Evolutionary conservation across 1,284 basidiomycete species (phyloP), one percentile per base, ranked within the genome.

Genomic region (Moesziomyces parantarcticus): DNA sequence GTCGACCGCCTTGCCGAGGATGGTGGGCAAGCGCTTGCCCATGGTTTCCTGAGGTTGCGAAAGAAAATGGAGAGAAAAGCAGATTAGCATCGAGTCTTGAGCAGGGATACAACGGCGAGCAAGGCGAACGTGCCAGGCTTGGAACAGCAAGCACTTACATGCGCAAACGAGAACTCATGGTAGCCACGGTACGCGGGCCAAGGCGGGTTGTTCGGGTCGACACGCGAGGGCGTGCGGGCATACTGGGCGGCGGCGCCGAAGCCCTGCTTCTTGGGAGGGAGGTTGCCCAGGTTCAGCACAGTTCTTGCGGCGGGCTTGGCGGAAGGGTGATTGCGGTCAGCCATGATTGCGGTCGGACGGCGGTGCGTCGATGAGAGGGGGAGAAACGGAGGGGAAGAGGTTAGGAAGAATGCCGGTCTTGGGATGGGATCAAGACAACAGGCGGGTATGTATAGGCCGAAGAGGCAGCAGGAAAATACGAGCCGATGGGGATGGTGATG

Each of bases 1-100:
- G 80, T 97, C 94, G 79, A 97, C 95, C 9, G 92, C 95, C 86
- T 98, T 98, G 73, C 93, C 93, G 48, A 98, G 87, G 75, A 97
- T 97, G 49, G 95, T 97, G 1, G 95, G 94, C 39, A 97, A 88
- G 63, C 95, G 91, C 49, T 92, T 90, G 70, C 93, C 92, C 94
- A 97, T 97, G 9, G 84, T 84, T 55, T 84, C 78, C 70, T 60
- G 66, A 32, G 18, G 22, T 26, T 13, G 34, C 1, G 16, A 26
- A 7, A n/a, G 43, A 21, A 16, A 47, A n/a, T n/a, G n/a, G n/a
- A 10, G 20, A 18, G 11, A 34, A 14, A 34, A n/a, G 18, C 29
- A 42, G 14, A 20, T 2, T 5, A 47, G 26, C 40, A 6, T 7
- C 32, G 11, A 42, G 39, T n/a, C 32, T n/a, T 5, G 3, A 34